These are phyloP conservation scores for Nicotiana benthamiana DNA, from an alignment of 257 asterid species.

Conservation along the genomic window DNA sequence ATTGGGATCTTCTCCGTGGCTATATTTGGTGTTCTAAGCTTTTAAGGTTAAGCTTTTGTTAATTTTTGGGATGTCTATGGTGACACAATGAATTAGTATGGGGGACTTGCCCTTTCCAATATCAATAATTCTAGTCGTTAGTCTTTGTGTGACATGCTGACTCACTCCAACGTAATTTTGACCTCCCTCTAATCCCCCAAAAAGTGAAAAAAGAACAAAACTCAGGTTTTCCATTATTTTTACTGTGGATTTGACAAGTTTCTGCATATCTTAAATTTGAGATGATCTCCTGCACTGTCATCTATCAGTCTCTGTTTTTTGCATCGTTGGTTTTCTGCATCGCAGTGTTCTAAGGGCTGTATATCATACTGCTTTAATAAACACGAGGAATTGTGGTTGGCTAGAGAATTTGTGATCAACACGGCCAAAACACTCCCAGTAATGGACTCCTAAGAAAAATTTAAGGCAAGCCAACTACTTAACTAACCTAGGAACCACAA, in stretches of 20 bases:
- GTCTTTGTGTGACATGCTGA: neutral
- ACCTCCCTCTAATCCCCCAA: neutral
- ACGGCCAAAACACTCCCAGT: neutral
- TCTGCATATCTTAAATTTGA: neutral
- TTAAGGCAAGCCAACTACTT: too few relatives aligned
- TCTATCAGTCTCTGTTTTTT: neutral
- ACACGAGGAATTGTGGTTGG: neutral
- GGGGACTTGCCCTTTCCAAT: conserved; percentile 3
- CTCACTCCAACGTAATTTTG: neutral
- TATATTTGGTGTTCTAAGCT: neutral
- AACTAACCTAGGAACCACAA: too few relatives aligned
- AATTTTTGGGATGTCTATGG: neutral
- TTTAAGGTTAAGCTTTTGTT: neutral
- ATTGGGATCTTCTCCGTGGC: neutral
- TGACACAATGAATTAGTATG: neutral
- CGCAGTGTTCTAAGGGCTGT: neutral
- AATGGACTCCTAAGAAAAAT: neutral
- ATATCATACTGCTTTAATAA: too few relatives aligned
- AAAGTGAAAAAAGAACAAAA: neutral
- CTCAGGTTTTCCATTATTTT: neutral
- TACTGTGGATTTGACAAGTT: neutral
- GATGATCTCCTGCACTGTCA: neutral
- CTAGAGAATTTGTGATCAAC: neutral
- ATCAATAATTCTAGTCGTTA: neutral
- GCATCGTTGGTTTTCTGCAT: neutral